These are phyloP conservation scores for Parafenestella ontariensis DNA, from an alignment of 2,329 filamentous ascomycete species.

Conservation along the genomic window DNA sequence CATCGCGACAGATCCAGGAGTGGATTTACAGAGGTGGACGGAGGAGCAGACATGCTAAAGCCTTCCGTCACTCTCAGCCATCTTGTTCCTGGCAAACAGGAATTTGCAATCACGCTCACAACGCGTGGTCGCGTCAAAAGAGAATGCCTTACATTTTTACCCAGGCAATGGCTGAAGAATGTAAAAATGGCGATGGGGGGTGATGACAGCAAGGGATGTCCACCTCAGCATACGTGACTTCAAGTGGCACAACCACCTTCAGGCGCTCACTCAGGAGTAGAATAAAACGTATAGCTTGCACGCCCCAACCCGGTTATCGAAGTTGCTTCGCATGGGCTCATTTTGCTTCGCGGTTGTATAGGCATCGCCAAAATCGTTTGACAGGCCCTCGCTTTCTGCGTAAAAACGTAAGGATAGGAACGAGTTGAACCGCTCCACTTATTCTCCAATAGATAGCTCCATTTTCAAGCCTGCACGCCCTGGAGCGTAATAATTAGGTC, in stretches of 20 bases:
- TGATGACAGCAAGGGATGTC: slow-evolving; percentile 41
- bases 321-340: background rate
- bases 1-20: slow-evolving; percentile 20
- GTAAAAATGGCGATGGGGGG: slow-evolving; percentile 26
- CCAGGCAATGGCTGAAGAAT: slow-evolving; percentile 34
- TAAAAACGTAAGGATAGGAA: background rate
- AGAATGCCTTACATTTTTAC: slow-evolving; percentile 30
- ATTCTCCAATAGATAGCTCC: slow-evolving; percentile 22
- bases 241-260: background rate
- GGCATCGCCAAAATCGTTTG: background rate
- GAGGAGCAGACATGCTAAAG: slow-evolving; percentile 28
- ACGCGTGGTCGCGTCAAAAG: slow-evolving; percentile 31
- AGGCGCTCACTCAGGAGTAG: background rate
- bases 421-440: slow-evolving; percentile 10
- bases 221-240: slow-evolving; percentile 26
- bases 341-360: background rate
- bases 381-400: background rate
- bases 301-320: background rate
- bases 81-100: slow-evolving; percentile 37
- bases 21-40: slow-evolving; percentile 13
- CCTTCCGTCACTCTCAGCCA: slow-evolving; percentile 35
- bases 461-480: slow-evolving; percentile 53
- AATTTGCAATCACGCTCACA: slow-evolving; percentile 36
- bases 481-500: slow-evolving; percentile 59
- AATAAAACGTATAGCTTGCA: background rate